Base-by-base conservation (phyloP, 331 rosid species). In the Erythrophleum ivorense region DNA sequence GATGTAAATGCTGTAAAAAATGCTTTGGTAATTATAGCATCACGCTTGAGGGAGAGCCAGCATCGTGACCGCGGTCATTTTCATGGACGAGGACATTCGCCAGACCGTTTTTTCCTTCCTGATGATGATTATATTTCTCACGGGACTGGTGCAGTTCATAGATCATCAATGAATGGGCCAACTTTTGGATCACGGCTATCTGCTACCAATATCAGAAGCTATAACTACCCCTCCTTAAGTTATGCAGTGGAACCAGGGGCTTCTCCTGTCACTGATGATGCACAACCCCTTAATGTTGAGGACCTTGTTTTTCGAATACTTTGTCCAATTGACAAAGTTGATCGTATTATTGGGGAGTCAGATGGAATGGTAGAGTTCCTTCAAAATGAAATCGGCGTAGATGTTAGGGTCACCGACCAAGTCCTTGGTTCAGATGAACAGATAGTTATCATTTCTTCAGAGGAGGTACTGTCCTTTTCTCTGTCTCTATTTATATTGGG, bases 41-140 rank as follows among this genome's bases (percentile, higher is more conserved):
- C 97, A 40, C 95, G 99, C 76, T 87, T 94, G 85, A 90, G 99
- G 92, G 99, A 96, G 92, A 96, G 99, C 73, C 99, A 96, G 87
- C 98, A 96, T 82, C 98, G 99, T 5, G 98, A 96, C 41, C 97
- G 99, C 49, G 66, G 87, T 83, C 88, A 92, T 80, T 92, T 94
- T 77, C 97, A 96, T 77, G 97, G 92, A 55, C 95, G 98, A 24
- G 70, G 21, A 48, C 94, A 90, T 86, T 96, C 99, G 21, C 98
- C 99, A 0, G 99, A 96, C 74, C 97, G 86, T 33, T 91, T 88
- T 86, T 92, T 90, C 73, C 74, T 94, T 82, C 94, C 94, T 4
- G 99, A 93, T 6, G 98, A 94, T 80, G 97, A 91, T 84, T 92
- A 86, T 84, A 58, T 84, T 50, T 94, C 94, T 84, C 92, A 87